Evolutionary conservation across 352 stramenopile species (phyloP).

Genomic region (Globisporangium camurandrum): DNA sequence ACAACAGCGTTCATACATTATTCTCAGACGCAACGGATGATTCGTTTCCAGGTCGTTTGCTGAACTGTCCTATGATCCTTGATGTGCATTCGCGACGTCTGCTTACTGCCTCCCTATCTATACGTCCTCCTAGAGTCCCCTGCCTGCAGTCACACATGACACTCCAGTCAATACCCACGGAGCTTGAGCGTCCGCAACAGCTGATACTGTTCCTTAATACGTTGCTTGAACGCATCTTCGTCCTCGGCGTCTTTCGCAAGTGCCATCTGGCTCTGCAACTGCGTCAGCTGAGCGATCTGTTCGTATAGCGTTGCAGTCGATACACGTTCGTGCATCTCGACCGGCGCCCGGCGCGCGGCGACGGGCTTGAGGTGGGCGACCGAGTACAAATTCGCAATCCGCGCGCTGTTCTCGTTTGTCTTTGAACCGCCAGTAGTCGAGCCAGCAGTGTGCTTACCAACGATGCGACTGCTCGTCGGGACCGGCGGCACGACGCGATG

Average conservation of each 20-base stretch:
- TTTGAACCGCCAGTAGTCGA: not conserved
- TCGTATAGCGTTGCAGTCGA: constrained; percentile 32
- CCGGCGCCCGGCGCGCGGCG: constrained; percentile 9
- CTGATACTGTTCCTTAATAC: constrained; percentile 55
- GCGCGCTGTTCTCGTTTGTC: constrained; percentile 9
- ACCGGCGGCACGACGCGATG: constrained; percentile 4
- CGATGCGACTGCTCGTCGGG: not conserved
- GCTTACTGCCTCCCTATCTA: not conserved
- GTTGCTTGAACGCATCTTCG: constrained; percentile 37
- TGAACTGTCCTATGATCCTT: too few species aligned
- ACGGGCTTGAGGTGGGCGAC: constrained; percentile 10
- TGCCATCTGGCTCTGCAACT: constrained; percentile 43
- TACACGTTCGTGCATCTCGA: constrained; percentile 27
- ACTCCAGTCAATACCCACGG: constrained; percentile 8
- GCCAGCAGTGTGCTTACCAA: too few species aligned
- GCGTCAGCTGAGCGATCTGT: constrained; percentile 45
- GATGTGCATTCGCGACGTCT: too few species aligned
- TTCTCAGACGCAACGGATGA: too few species aligned
- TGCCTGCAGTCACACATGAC: too few species aligned
- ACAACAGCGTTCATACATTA: too few species aligned
- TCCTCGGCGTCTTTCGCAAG: constrained; percentile 33
- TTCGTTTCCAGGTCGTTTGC: too few species aligned
- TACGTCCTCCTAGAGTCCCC: too few species aligned
- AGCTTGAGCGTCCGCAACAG: constrained; percentile 42
- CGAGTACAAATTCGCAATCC: constrained; percentile 14